Conservation (phyloP, 2,329 filamentous ascomycete species). For the Ophiostoma australiae region DNA sequence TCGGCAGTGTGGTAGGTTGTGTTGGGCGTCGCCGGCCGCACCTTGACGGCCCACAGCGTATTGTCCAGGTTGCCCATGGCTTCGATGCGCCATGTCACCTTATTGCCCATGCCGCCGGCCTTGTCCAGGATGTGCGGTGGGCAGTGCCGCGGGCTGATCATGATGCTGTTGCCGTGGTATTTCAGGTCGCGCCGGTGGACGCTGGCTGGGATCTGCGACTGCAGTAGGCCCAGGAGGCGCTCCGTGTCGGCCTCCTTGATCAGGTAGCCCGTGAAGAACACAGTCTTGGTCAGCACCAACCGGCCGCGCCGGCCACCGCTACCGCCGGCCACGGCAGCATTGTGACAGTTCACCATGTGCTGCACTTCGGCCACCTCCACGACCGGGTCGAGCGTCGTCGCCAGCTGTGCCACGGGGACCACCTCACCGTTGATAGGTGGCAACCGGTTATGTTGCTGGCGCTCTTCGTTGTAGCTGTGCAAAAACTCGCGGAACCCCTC, state of each 20-base stretch:
- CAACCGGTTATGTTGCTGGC: constrained; percentile 33
- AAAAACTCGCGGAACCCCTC: constrained; percentile 84
- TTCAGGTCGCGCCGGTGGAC: constrained; percentile 63
- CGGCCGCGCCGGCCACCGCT: constrained; percentile 34
- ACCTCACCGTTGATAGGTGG: constrained; percentile 72
- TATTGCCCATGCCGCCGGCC: constrained; percentile 80
- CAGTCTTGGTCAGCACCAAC: constrained; percentile 75
- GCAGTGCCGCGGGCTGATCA: constrained; percentile 77
- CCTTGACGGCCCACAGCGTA: constrained; percentile 78
- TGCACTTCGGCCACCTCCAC: constrained; percentile 79
- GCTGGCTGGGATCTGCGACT: constrained; percentile 49
- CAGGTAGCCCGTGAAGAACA: constrained; percentile 91
- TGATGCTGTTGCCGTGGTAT: constrained; percentile 80
- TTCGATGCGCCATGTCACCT: constrained; percentile 77
- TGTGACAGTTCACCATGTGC: constrained; percentile 84
- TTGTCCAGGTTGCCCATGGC: constrained; percentile 71
- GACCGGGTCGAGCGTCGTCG: constrained; percentile 69
- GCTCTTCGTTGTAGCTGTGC: constrained; percentile 61
- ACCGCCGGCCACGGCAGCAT: constrained; percentile 47
- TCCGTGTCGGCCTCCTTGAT: constrained; percentile 67
- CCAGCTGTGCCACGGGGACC: constrained; percentile 74
- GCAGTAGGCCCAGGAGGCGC: constrained; percentile 64
- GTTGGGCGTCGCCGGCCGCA: constrained; percentile 62
- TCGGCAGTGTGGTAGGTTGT: constrained; percentile 73
- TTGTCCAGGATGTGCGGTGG: constrained; percentile 69